phyloP scores from a whole-genome alignment of 257 asterid genomes.

The Osmanthus fragrans region DNA sequence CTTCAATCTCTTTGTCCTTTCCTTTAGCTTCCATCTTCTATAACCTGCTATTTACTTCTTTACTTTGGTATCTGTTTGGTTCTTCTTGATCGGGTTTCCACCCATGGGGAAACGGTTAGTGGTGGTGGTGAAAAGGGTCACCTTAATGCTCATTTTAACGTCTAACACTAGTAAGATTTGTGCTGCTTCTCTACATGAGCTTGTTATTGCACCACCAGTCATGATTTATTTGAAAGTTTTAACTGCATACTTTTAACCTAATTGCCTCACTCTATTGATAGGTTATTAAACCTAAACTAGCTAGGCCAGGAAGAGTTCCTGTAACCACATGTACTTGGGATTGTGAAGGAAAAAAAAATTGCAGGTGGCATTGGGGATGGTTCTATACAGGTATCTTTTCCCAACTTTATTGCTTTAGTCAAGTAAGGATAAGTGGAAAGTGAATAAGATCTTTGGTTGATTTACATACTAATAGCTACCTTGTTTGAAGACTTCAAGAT shows the following conservation, averaged over 20 bases:
- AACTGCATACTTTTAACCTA: constrained; percentile 20
- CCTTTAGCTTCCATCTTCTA: neutral
- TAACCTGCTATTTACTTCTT: neutral
- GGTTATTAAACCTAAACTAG: constrained; percentile 92
- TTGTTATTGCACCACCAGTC: constrained; percentile 11
- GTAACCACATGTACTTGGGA: constrained; percentile 96
- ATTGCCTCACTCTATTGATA: constrained; percentile 33
- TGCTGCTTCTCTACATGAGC: constrained; percentile 6
- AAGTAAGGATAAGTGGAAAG: neutral
- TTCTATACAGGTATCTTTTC: constrained; percentile 71
- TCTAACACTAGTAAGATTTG: neutral
- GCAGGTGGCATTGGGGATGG: constrained; percentile 97
- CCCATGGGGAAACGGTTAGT: neutral
- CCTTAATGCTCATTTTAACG: constrained; percentile 14
- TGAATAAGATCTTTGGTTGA: neutral
- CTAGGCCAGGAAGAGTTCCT: constrained; percentile 90
- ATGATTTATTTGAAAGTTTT: constrained; percentile 8
- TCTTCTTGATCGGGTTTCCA: neutral
- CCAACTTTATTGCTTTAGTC: constrained; percentile 1
- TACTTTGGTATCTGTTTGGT: neutral
- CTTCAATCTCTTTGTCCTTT: constrained; percentile 5
- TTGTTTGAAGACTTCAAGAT: neutral
- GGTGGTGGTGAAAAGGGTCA: neutral
- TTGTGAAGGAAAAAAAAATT: constrained; percentile 80
- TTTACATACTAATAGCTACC: neutral